Evolutionary conservation across 306 rosid genomes (phyloP), one percentile per base, ranked within the genome.

Genomic region (Prunus padus): DNA sequence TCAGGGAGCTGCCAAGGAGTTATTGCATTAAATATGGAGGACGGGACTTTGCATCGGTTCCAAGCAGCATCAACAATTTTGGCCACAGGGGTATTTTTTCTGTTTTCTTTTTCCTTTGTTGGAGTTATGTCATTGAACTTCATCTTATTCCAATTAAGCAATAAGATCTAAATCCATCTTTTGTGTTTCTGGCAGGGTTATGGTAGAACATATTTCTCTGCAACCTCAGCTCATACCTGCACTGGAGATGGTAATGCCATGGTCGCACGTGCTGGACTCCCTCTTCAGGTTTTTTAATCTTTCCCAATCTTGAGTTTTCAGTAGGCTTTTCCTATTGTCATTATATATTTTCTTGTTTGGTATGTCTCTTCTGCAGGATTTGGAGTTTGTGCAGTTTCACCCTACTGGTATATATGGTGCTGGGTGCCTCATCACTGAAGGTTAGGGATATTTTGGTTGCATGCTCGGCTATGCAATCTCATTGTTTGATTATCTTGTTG

Each of bases 371-470:
- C 62, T 83, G 64, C 74, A 95, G 98, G 97, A 95, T 86, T 85
- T 95, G 84, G 98, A 95, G 87, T 95, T 95, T 75, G 97, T 95
- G 76, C 97, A 92, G 80, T 95, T 95, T 86, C 98, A 95, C 81
- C 98, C 97, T 49, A 95, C 97, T 0, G 98, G 98, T 68, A 92
- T 95, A 73, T 95, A 95, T 80, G 98, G 98, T 73, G 98, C 97
- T 30, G 97, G 98, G 79, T 95, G 98, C 81, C 96, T 95, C 69
- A 95, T 95, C 72, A 95, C 98, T 65, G 97, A 95, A 87, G 97
- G 97, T 95, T 65, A 69, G 90, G 80, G 44, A 45, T 67, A 44
- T 25, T 72, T 72, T 65, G 31, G 65, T 79, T 69, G 0, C 15
- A 37, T 45, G 3, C 22, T 63, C 51, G 5, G 3, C 26, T 15